These are phyloP conservation scores for Botrytis deweyae DNA, from an alignment of 2,329 filamentous ascomycete genomes.

Conservation along the genomic window DNA sequence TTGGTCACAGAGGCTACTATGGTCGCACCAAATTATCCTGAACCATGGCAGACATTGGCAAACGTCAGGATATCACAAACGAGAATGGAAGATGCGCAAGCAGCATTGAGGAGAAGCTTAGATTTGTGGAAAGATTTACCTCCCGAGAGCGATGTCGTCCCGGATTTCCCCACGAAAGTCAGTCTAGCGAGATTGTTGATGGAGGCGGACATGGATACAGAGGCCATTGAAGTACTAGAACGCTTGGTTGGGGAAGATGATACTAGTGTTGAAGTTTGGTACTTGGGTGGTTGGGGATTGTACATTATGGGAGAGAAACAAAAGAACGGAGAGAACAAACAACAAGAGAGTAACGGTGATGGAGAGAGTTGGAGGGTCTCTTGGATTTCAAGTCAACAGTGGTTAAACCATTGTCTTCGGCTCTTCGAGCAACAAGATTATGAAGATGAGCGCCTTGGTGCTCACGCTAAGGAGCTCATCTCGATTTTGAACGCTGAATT, in stretches of 20 bases:
- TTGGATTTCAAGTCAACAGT: conserved; percentile 74
- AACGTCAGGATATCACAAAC: conserved; percentile 90
- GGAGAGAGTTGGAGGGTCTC: conserved; percentile 48
- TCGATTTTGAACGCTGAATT: conserved; percentile 62
- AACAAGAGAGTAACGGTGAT: conserved; percentile 43
- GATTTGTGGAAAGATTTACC: conserved; percentile 79
- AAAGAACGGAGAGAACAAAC: conserved; percentile 42
- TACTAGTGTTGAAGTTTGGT: conserved; percentile 93
- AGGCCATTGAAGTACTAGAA: conserved; percentile 82
- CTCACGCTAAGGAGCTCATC: conserved; percentile 73
- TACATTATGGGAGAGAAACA: conserved; percentile 74
- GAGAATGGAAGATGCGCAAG: conserved; percentile 73
- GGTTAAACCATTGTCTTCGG: conserved; percentile 77
- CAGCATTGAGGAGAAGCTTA: conserved; percentile 76
- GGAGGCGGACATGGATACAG: conserved; percentile 82
- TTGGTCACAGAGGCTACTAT: conserved; percentile 89
- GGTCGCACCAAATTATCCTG: conserved; percentile 75
- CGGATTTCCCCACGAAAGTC: conserved; percentile 83
- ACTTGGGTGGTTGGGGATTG: conserved; percentile 91
- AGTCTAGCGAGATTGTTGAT: conserved; percentile 82
- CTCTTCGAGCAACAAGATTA: conserved; percentile 80
- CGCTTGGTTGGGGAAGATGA: conserved; percentile 86
- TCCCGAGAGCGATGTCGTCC: conserved; percentile 68
- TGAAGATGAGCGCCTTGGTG: conserved; percentile 75
- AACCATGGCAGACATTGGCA: conserved; percentile 93